phyloP scores from a whole-genome alignment of 1,284 basidiomycete species.

The Kalmanozyma brasiliensis region DNA sequence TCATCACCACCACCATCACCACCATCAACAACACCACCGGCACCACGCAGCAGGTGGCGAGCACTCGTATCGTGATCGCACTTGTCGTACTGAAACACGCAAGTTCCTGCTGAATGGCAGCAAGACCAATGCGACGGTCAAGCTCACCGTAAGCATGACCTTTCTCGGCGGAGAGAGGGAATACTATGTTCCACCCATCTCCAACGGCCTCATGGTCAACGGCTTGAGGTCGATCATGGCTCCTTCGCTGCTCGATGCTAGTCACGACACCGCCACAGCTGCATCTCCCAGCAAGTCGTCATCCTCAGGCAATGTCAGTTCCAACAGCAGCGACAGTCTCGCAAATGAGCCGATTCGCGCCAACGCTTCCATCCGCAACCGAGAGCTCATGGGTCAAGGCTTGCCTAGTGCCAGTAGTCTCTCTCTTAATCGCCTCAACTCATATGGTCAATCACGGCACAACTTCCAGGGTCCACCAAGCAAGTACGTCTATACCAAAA shows the following conservation, averaged over 20 bases:
- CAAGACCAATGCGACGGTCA: constrained; percentile 80
- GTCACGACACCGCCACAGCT: neutral
- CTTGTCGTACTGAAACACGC: constrained; percentile 71
- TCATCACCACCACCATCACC: constrained; percentile 46
- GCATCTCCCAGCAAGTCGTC: constrained; percentile 4
- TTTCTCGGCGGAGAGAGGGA: constrained; percentile 74
- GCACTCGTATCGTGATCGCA: constrained; percentile 29
- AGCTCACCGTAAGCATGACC: constrained; percentile 76
- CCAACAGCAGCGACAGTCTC: constrained; percentile 36
- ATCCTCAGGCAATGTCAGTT: constrained; percentile 17
- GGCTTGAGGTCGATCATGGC: constrained; percentile 29
- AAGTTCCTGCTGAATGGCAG: constrained; percentile 79
- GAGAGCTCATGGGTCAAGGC: constrained; percentile 16
- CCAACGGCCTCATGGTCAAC: constrained; percentile 54
- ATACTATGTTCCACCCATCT: constrained; percentile 72
- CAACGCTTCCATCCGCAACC: constrained; percentile 19
- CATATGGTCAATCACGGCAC: constrained; percentile 18
- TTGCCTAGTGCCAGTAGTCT: constrained; percentile 39
- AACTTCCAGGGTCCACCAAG: constrained; percentile 35
- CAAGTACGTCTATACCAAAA: constrained; percentile 33
- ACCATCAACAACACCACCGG: constrained; percentile 52
- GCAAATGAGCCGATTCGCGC: constrained; percentile 28
- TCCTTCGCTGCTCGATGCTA: constrained; percentile 15
- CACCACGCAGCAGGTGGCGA: constrained; percentile 32
- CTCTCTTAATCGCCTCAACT: constrained; percentile 20